These are phyloP conservation scores for Aquilaria malaccensis DNA, from an alignment of 345 rosid genomes.

Conservation along the genomic window DNA sequence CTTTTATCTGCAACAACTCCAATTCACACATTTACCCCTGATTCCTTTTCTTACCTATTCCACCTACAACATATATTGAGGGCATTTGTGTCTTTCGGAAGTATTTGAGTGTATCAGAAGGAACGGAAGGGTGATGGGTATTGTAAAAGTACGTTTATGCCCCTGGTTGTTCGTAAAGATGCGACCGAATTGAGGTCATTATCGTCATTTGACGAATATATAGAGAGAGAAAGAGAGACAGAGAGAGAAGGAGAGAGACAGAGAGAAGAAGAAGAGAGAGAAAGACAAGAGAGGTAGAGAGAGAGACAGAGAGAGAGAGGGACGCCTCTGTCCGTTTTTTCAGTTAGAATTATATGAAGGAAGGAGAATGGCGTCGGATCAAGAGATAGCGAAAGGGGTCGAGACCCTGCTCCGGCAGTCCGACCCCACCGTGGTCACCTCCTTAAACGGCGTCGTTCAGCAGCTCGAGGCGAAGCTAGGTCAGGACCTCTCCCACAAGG, in stretches of 20 bases:
- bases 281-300: slow-evolving; percentile 1
- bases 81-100: background rate
- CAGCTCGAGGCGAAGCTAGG: slow-evolving; percentile 86
- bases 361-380: slow-evolving; percentile 69
- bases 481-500: slow-evolving; percentile 72
- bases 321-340: slow-evolving; percentile 27
- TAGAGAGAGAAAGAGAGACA: slow-evolving; percentile 13
- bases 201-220: slow-evolving; percentile 19
- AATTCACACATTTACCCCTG: slow-evolving; percentile 7
- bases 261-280: slow-evolving; percentile 4
- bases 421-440: slow-evolving; percentile 52
- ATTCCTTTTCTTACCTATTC: background rate
- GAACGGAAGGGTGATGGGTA: background rate
- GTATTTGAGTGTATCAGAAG: background rate
- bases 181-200: background rate
- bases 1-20: background rate
- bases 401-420: slow-evolving; percentile 78
- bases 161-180: background rate
- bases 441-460: slow-evolving; percentile 68
- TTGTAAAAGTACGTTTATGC: slow-evolving; percentile 3
- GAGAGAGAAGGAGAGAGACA: slow-evolving; percentile 10
- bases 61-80: background rate
- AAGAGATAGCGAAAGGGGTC: slow-evolving; percentile 73
- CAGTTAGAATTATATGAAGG: slow-evolving; percentile 30
- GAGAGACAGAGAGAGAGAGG: slow-evolving; percentile 13